phyloP scores from a whole-genome alignment of 768 basidiomycete species.

The Leccinum fibrillosum region DNA sequence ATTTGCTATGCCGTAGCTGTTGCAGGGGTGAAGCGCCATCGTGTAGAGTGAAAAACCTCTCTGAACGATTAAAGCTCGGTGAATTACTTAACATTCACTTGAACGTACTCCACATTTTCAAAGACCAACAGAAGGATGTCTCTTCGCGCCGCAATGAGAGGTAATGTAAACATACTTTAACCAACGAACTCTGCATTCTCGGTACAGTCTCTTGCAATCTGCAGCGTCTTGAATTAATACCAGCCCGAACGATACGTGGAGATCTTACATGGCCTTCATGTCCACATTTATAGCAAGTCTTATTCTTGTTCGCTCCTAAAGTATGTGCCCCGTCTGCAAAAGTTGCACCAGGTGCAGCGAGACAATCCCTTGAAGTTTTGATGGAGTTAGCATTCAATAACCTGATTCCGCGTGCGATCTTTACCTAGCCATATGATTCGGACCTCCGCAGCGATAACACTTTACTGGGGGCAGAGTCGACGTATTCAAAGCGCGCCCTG shows the following conservation, averaged over 20 bases:
- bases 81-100: slow-evolving; percentile 13
- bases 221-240: slow-evolving; percentile 6
- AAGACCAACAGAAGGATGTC: slow-evolving; percentile 9
- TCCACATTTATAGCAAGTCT: slow-evolving; percentile 88
- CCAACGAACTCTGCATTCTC: slow-evolving; percentile 51
- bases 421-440: slow-evolving; percentile 84
- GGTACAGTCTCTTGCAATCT: slow-evolving; percentile 69
- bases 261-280: slow-evolving; percentile 79
- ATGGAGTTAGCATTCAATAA: slow-evolving; percentile 4
- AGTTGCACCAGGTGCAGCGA: slow-evolving; percentile 64
- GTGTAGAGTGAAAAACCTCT: not conserved
- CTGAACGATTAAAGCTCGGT: slow-evolving; percentile 3
- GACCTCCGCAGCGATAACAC: slow-evolving; percentile 87
- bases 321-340: slow-evolving; percentile 42
- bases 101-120: slow-evolving; percentile 18
- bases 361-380: slow-evolving; percentile 60
- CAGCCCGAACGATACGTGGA: not conserved
- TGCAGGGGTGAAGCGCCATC: not conserved
- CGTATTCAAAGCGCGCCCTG: slow-evolving; percentile 71
- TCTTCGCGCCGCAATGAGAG: slow-evolving; percentile 6
- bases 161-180: slow-evolving; percentile 32
- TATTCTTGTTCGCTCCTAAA: slow-evolving; percentile 53
- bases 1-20: not conserved
- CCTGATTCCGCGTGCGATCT: not conserved
- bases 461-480: slow-evolving; percentile 79